A percentile compares a stretch with the other conserved stretches of the same genome.
Conservation (phyloP, 169 alveolate species). For the Babesia divergens region DNA sequence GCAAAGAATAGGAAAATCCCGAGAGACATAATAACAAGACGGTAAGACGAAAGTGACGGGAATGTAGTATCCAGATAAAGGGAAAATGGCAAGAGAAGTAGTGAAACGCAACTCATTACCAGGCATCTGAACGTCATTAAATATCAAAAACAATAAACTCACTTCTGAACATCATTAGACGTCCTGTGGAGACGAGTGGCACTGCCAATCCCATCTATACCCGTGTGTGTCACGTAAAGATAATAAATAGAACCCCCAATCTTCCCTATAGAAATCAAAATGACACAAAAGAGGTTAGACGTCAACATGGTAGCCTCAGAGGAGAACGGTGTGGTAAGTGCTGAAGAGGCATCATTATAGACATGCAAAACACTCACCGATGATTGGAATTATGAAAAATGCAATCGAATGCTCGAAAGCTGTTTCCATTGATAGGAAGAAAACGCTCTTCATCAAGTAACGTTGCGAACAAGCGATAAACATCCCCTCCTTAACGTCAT, state of each 20-base stretch:
- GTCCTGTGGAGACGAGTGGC: background rate
- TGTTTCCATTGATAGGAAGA: constrained; percentile 52
- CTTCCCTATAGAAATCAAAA: constrained; percentile 39
- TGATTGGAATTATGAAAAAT: constrained; percentile 33
- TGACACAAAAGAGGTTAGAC: constrained; percentile 26
- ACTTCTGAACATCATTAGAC: background rate
- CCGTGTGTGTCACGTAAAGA: constrained; percentile 14
- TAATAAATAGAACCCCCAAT: constrained; percentile 40
- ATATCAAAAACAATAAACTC: background rate
- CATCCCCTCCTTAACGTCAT: constrained; percentile 44
- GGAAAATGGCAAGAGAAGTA: constrained; percentile 28
- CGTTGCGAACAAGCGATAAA: constrained; percentile 5
- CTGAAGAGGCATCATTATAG: background rate
- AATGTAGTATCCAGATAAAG: background rate
- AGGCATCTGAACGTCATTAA: constrained; percentile 21
- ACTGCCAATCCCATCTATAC: background rate
- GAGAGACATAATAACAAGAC: background rate
- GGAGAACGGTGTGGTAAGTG: background rate
- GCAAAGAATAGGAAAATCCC: constrained; percentile 43
- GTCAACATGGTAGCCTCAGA: background rate
- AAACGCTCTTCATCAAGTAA: constrained; percentile 23
- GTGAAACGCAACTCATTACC: constrained; percentile 12
- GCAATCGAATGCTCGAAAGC: constrained; percentile 43
- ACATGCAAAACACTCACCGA: background rate
- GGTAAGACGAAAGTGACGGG: background rate